Percentiles rank a stretch among this genome's conserved stretches.
Conservation (phyloP, 1,284 basidiomycete genomes). For the Naganishia albida region DNA sequence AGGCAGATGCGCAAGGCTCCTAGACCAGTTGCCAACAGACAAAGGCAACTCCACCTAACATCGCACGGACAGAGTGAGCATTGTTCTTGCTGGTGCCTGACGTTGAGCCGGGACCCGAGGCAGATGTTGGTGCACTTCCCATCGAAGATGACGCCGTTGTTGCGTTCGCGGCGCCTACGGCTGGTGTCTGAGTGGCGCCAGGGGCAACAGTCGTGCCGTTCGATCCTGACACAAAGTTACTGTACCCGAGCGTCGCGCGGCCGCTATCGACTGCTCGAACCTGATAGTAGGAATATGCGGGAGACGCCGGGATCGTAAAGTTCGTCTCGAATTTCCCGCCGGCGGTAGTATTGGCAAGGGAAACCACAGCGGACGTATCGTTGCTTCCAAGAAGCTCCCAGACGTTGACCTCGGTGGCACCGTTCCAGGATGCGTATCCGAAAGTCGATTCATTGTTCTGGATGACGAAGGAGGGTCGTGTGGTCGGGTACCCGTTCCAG, state of each 20-base stretch:
- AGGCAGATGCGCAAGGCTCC: too few relatives aligned
- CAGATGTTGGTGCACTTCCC: not conserved
- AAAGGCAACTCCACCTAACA: not conserved
- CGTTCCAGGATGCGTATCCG: constrained; percentile 44
- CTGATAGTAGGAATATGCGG: constrained; percentile 26
- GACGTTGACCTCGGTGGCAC: constrained; percentile 42
- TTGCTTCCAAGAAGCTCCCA: constrained; percentile 38
- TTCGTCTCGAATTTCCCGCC: constrained; percentile 40
- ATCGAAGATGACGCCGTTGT: constrained; percentile 3
- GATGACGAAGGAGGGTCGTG: constrained; percentile 36
- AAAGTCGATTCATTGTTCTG: constrained; percentile 15
- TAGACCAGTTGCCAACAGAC: constrained; percentile 1
- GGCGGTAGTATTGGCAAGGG: constrained; percentile 32
- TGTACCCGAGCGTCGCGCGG: constrained; percentile 5
- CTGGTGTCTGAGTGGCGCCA: constrained; percentile 8
- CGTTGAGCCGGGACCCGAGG: constrained; percentile 1
- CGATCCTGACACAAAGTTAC: constrained; percentile 15
- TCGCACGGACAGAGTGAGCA: not conserved
- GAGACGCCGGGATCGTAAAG: constrained; percentile 26
- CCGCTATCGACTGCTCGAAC: constrained; percentile 16
- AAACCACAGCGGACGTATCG: constrained; percentile 20
- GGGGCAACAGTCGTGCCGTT: constrained; percentile 7
- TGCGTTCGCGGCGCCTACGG: constrained; percentile 9
- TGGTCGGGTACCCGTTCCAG: constrained; percentile 42
- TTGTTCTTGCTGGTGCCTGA: not conserved